Conservation (phyloP, 2,329 filamentous ascomycete species). For the Colletotrichum somersetense region DNA sequence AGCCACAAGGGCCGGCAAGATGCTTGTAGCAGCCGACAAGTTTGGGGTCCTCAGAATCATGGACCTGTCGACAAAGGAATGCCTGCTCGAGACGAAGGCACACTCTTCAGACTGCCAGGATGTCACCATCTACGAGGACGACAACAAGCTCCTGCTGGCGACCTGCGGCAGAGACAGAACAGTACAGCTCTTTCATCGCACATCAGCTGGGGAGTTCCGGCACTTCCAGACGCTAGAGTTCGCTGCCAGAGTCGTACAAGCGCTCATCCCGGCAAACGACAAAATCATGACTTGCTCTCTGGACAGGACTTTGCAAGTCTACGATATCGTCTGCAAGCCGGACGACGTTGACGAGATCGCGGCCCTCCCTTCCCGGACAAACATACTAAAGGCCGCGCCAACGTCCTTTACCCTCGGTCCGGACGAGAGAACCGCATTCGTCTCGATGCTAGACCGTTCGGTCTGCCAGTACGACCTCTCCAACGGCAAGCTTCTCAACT, state of each 20-base stretch:
- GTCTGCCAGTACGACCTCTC: slow-evolving; percentile 72
- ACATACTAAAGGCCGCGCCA: slow-evolving; percentile 88
- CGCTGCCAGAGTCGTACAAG: slow-evolving; percentile 83
- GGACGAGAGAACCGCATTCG: slow-evolving; percentile 69
- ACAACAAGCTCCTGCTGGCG: slow-evolving; percentile 76
- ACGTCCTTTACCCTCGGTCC: slow-evolving; percentile 82
- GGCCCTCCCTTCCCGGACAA: slow-evolving; percentile 80
- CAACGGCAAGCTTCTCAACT: slow-evolving; percentile 76
- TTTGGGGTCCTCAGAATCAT: slow-evolving; percentile 84
- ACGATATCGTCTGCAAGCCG: slow-evolving; percentile 81
- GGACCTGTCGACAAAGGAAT: slow-evolving; percentile 71
- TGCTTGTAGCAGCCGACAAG: slow-evolving; percentile 87
- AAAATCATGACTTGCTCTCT: slow-evolving; percentile 87
- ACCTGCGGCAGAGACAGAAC: slow-evolving; percentile 90
- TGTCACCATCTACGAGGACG: slow-evolving; percentile 77
- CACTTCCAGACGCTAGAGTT: slow-evolving; percentile 96
- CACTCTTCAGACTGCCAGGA: slow-evolving; percentile 89
- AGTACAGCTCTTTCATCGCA: slow-evolving; percentile 85
- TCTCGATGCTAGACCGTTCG: slow-evolving; percentile 71
- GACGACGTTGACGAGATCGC: slow-evolving; percentile 74
- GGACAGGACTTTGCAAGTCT: slow-evolving; percentile 87
- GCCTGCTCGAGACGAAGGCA: slow-evolving; percentile 81
- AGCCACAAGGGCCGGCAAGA: slow-evolving; percentile 70
- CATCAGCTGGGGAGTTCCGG: slow-evolving; percentile 70
- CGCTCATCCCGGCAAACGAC: slow-evolving; percentile 79